A percentile compares a stretch with the other conserved stretches of the same genome.
These are phyloP conservation scores for Eutrema salsugineum DNA, from an alignment of 441 rosid species.

Conservation along the genomic window DNA sequence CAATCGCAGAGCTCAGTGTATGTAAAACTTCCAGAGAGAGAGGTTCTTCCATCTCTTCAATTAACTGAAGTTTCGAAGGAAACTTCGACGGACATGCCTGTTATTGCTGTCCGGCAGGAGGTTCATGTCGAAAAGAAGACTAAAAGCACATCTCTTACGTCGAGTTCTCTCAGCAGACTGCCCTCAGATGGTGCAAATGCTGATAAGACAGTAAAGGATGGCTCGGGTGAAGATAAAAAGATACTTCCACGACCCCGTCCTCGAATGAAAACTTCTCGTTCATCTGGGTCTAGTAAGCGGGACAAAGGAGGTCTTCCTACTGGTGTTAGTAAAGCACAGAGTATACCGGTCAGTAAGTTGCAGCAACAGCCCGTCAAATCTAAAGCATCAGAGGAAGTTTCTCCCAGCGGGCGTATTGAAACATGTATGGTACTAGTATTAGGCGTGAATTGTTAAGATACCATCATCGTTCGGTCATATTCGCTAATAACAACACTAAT, in stretches of 20 bases:
- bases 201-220: constrained; percentile 43
- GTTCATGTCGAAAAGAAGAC: constrained; percentile 41
- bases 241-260: constrained; percentile 50
- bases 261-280: constrained; percentile 56
- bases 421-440: constrained; percentile 53
- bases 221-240: constrained; percentile 44
- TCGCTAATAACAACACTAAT: constrained; percentile 9
- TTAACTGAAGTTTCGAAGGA: constrained; percentile 35
- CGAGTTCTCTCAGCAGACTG: constrained; percentile 33
- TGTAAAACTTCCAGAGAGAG: constrained; percentile 31
- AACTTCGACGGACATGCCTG: constrained; percentile 27
- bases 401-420: constrained; percentile 41
- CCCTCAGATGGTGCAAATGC: constrained; percentile 36
- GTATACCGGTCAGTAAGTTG: constrained; percentile 41
- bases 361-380: constrained; percentile 51
- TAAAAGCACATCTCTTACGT: constrained; percentile 27
- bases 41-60: constrained; percentile 32
- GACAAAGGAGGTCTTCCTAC: constrained; percentile 39
- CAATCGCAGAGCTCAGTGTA: constrained; percentile 32
- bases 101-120: constrained; percentile 39
- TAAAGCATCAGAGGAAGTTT: constrained; percentile 56
- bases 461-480: not conserved
- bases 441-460: constrained; percentile 7
- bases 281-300: constrained; percentile 58
- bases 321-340: constrained; percentile 54